A percentile compares a stretch with the other conserved stretches of the same genome.
Evolutionary conservation across 148 eudicot species (phyloP).

Genomic region (Rhododendron griersonianum): DNA sequence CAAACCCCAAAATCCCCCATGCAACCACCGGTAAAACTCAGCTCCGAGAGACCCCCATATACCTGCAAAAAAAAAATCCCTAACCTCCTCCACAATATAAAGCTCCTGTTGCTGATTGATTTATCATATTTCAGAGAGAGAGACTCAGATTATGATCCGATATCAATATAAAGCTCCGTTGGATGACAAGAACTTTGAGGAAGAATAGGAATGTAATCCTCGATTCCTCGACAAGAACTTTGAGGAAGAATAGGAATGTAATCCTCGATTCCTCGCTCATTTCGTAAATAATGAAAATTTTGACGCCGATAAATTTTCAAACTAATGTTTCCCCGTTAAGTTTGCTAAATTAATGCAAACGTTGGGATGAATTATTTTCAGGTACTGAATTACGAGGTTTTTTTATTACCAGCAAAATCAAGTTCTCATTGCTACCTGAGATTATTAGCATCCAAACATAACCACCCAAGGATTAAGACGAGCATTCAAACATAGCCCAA

Average conservation of each 20-base stretch:
- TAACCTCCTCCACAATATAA: too few relatives aligned
- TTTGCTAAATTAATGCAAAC: not conserved
- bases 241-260: not conserved
- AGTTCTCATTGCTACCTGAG: not conserved
- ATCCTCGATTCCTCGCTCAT: too few relatives aligned
- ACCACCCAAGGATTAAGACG: not conserved
- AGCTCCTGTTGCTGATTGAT: not conserved
- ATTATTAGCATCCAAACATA: not conserved
- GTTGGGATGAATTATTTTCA: not conserved
- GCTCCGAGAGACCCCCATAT: too few relatives aligned
- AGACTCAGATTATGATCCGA: not conserved
- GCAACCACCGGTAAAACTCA: too few relatives aligned
- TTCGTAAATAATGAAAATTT: too few relatives aligned
- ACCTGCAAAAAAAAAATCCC: too few relatives aligned
- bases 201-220: not conserved
- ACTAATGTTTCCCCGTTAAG: not conserved
- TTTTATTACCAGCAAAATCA: too few relatives aligned
- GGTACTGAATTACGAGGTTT: not conserved
- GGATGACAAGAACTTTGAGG: not conserved
- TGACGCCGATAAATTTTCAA: too few relatives aligned
- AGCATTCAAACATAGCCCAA: not conserved
- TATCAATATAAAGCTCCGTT: not conserved
- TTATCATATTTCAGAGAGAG: not conserved
- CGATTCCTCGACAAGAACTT: too few relatives aligned
- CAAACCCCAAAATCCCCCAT: too few relatives aligned